These are phyloP conservation scores for Pleomassaria siparia DNA, from an alignment of 2,329 filamentous ascomycete genomes.

Conservation along the genomic window DNA sequence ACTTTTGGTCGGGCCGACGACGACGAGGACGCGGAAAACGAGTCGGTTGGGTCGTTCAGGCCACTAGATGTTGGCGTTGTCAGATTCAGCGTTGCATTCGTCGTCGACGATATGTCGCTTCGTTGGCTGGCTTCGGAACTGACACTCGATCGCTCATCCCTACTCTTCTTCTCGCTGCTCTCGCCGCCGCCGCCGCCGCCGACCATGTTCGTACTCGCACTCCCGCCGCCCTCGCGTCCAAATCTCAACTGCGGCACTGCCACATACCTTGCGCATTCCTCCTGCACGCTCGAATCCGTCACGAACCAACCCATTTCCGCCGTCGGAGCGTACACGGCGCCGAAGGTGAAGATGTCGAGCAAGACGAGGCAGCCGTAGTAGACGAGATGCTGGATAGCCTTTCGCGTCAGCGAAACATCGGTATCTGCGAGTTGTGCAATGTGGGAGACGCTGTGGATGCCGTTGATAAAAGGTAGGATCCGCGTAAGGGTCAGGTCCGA, in stretches of 20 bases:
- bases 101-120: constrained; percentile 11
- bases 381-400: constrained; percentile 83
- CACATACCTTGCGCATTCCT: constrained; percentile 87
- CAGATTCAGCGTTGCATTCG: constrained; percentile 12
- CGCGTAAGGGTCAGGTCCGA: constrained; percentile 75
- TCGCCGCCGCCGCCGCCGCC: too few species aligned
- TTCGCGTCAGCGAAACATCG: constrained; percentile 80
- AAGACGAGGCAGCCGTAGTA: constrained; percentile 91
- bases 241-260: constrained; percentile 43
- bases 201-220: too few species aligned
- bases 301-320: constrained; percentile 78
- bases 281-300: constrained; percentile 72
- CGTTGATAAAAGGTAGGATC: constrained; percentile 85
- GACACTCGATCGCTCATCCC: constrained; percentile 22
- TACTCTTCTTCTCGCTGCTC: too few species aligned
- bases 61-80: constrained; percentile 2
- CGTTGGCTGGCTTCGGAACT: constrained; percentile 26
- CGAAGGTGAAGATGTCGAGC: constrained; percentile 93
- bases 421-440: constrained; percentile 85
- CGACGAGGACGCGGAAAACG: too few species aligned
- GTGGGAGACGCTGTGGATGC: constrained; percentile 82
- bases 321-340: constrained; percentile 84
- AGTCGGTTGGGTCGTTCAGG: too few species aligned
- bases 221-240: constrained; percentile 18
- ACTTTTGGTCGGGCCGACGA: constrained; percentile 18